Percentiles rank a stretch among this genome's conserved stretches.
Conservation (phyloP, 148 eudicot species). For the Drosera capensis region DNA sequence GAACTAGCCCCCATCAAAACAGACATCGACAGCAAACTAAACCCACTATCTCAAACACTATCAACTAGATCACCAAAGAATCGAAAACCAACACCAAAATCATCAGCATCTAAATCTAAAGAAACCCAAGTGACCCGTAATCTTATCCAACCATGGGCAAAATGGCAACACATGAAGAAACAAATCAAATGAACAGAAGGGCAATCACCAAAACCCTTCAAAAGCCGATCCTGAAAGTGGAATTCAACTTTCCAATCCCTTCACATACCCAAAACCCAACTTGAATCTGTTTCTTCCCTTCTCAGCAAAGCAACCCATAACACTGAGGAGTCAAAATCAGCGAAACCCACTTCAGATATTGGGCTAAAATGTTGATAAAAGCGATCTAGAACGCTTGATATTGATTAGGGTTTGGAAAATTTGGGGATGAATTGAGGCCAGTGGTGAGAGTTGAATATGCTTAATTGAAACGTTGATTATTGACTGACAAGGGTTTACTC, state of each 20-base stretch:
- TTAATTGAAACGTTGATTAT: no score
- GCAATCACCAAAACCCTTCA: background rate
- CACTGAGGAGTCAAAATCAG: no score
- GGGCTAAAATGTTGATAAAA: no score
- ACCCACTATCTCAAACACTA: background rate
- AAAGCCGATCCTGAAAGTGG: background rate
- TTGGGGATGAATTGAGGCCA: no score
- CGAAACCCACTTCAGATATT: no score
- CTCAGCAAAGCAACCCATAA: no score
- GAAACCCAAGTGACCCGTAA: background rate
- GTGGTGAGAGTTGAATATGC: no score
- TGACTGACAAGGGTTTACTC: no score
- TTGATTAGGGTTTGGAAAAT: no score
- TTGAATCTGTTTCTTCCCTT: no score
- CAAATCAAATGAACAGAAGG: background rate
- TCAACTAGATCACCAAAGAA: background rate
- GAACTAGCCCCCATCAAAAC: constrained; percentile 17
- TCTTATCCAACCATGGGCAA: background rate
- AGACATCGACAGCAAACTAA: background rate
- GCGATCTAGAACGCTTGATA: no score
- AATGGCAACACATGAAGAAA: background rate
- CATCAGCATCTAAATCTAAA: background rate
- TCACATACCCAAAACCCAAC: background rate
- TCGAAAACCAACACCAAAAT: background rate
- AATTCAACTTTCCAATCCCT: background rate